Base-by-base conservation (phyloP, 441 rosid species). In the Oxalis stricta region DNA sequence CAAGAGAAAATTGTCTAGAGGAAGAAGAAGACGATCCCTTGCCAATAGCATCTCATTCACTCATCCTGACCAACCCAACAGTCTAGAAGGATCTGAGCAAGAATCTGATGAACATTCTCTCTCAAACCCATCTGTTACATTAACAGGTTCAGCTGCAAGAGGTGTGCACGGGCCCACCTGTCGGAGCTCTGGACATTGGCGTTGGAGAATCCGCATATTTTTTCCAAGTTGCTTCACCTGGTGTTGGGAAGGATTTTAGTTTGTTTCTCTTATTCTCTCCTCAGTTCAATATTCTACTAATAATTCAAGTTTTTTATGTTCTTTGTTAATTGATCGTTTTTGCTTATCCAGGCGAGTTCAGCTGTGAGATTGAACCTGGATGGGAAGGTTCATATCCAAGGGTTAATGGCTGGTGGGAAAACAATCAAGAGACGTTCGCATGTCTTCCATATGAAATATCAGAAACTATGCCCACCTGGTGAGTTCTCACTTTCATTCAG, bases 181-280 rank as follows among this genome's bases (percentile, higher is more conserved):
- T 70, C 47, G 81, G 81, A 30, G 53, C 43, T 18, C 68, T 77
- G 13, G 86, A 77, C 64, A 73, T 81, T n/a, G 83, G 86, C 31
- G 54, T 66, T 38, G 69, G 69, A 63, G 50, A 65, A 35, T 55
- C 33, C 38, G 86, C 86, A 12, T 77, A 69, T 58, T 64, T 72
- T 26, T 77, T 81, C 37, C 72, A 44, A 41, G 83, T 71, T 56
- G 74, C 85, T 30, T 49, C 75, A 38, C 85, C 91, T 5, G 81
- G 81, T 55, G 75, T 77, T 50, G 39, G 60, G 49, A 72, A 48
- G 45, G 75, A 71, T 44, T 48, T 46, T 14, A 56, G 81, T 77
- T 64, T 4, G 65, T 20, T 28, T 46, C 46, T 44, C 23, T 33
- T 4, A 18, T 10, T 41, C 58, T 29, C 28, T 42, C 29, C 50